These are phyloP conservation scores for Verticillium klebahnii DNA, from an alignment of 2,329 filamentous ascomycete species.

Conservation along the genomic window DNA sequence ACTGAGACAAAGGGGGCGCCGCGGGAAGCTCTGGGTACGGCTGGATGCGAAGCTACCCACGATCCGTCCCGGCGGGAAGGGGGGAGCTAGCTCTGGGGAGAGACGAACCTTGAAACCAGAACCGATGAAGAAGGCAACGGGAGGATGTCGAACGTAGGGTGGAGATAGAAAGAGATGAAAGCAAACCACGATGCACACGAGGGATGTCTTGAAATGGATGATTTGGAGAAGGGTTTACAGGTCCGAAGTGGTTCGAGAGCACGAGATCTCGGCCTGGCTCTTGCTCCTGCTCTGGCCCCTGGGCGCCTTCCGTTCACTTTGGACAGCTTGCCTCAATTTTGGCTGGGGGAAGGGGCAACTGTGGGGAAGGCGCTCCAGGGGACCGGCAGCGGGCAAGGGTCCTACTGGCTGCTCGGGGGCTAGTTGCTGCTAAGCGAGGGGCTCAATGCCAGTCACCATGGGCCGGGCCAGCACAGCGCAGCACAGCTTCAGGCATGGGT, in stretches of 20 bases:
- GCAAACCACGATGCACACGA: neutral
- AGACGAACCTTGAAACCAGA: neutral
- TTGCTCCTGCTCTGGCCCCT: too few species aligned
- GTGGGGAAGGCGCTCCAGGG: conserved; percentile 21
- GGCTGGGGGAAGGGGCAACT: conserved; percentile 12
- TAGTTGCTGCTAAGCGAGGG: neutral
- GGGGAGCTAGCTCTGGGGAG: neutral
- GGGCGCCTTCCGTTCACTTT: conserved; percentile 9
- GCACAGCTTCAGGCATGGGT: neutral
- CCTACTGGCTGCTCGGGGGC: neutral
- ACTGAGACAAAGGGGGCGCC: neutral
- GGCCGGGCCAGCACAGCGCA: neutral
- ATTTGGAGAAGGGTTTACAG: neutral
- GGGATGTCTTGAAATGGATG: neutral
- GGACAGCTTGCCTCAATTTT: conserved; percentile 28
- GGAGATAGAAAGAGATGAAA: neutral
- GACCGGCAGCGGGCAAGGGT: conserved; percentile 11
- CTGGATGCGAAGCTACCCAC: neutral
- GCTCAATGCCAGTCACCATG: neutral
- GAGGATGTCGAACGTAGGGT: neutral
- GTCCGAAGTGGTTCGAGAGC: neutral
- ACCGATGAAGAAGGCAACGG: neutral
- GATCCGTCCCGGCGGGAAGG: neutral
- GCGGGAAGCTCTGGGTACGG: neutral
- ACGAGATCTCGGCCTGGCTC: neutral